Percentiles rank a stretch among this genome's conserved stretches.
Evolutionary conservation across 306 rosid species (phyloP).

Genomic region (Citrullus amarus): DNA sequence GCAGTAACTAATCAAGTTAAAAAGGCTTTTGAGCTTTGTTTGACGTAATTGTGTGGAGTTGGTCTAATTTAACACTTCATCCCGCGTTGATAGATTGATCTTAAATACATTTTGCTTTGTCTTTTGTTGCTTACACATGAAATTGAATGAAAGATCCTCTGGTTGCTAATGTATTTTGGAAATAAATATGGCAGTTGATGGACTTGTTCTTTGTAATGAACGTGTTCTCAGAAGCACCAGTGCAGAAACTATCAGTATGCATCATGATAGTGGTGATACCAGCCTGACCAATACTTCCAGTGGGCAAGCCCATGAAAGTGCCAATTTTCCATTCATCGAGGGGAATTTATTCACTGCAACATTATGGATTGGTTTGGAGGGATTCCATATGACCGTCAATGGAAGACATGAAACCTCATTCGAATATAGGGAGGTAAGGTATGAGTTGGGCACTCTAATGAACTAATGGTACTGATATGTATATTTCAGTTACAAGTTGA

Average conservation of each 20-base stretch:
- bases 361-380: conserved; percentile 79
- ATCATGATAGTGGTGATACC: conserved; percentile 32
- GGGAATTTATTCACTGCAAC: conserved; percentile 83
- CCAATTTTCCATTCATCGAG: conserved; percentile 72
- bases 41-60: neutral
- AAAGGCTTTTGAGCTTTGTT: neutral
- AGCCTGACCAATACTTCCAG: conserved; percentile 36
- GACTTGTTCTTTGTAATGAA: conserved; percentile 78
- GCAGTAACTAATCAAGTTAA: neutral
- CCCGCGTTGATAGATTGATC: neutral
- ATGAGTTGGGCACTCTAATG: conserved; percentile 14
- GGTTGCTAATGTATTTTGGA: conserved; percentile 20
- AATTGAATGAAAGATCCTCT: neutral
- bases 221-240: conserved; percentile 47
- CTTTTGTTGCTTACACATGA: neutral
- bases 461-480: neutral
- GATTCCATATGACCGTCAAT: conserved; percentile 85
- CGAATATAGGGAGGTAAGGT: conserved; percentile 89
- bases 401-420: conserved; percentile 96
- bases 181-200: conserved; percentile 57
- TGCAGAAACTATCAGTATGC: conserved; percentile 33
- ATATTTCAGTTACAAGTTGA: neutral
- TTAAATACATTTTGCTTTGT: neutral
- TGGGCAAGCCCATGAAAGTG: conserved; percentile 48
- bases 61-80: neutral